Base-by-base conservation (phyloP, 192 early-diverging fungal genomes). In the Mortierella antarctica region DNA sequence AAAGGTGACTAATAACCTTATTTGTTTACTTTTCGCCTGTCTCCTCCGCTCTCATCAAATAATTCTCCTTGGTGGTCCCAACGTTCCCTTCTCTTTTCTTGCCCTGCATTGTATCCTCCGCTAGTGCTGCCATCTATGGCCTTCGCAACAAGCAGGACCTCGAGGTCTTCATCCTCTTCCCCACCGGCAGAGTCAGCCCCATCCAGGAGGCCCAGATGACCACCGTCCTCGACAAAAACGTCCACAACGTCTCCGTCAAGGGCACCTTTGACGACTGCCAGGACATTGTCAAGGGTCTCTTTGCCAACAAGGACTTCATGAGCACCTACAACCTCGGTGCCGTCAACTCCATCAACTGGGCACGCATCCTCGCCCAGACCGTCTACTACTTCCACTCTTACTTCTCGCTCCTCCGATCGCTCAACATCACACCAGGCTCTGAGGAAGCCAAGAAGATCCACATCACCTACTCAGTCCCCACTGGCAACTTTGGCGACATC, bases 131-230 rank as follows among this genome's bases (percentile, higher is more conserved):
- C 45, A 99, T 99, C 84, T 98, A 97, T 79, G 75, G 75, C 20
- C 88, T 99, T 61, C 88, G 95, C 18, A 94, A 94, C 47, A 98
- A 98, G 90, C 91, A 95, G 79, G 93, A 95, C 84, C 89, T 99
- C 8, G 88, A 91, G 31, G 95, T 97, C 42, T 99, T 97, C 79
- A 98, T 99, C 57, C 84, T 98, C 61, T 94, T 95, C 75, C 97
- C 97, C 7, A 86, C 92, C 48, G 94, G 93, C 65, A 91, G 96
- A 57, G 95, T 99, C 59, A 94, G 92, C 49, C 92, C 96, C 14
- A 92, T 99, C 54, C 97, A 99, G 83, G 97, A 98, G 86, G 95
- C 95, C 39, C 98, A 99, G 86, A 99, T 99, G 98, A 99, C 98
- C 7, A 91, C 93, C 6, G 97, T 99, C 40, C 82, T 95, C 51